Conservation (phyloP, 2,329 filamentous ascomycete species). For the Ploettnerulaceae sp. region DNA sequence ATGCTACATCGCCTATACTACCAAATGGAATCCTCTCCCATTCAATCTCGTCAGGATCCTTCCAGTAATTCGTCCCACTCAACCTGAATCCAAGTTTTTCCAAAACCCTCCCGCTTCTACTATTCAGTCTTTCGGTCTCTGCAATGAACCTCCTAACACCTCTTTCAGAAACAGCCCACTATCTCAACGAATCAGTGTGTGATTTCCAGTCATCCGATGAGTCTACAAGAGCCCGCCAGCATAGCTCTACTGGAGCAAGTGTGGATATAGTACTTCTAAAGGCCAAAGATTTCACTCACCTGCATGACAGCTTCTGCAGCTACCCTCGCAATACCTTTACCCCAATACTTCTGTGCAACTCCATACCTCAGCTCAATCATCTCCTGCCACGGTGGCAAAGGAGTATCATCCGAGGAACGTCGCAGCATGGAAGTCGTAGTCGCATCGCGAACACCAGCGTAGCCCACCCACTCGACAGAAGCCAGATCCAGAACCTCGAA, state of each 20-base stretch:
- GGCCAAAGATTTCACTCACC: no score
- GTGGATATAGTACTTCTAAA: no score
- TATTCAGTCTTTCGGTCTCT: not conserved
- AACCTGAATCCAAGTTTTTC: not conserved
- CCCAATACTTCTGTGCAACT: not conserved
- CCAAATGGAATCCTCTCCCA: not conserved
- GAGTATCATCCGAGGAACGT: not conserved
- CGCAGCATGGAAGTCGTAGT: not conserved
- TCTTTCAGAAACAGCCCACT: not conserved
- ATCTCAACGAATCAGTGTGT: no score
- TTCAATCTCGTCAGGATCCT: not conserved
- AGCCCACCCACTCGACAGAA: not conserved
- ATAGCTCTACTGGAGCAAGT: no score
- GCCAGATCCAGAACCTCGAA: not conserved
- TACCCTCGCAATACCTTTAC: not conserved
- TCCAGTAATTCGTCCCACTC: not conserved
- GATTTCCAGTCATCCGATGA: no score
- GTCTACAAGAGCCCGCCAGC: no score
- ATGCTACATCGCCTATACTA: no score
- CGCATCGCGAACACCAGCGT: not conserved
- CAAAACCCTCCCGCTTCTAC: not conserved
- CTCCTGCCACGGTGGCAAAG: not conserved
- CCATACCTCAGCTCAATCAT: slow-evolving; percentile 1
- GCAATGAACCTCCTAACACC: not conserved
- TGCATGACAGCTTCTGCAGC: not conserved